Percentiles rank a stretch among this genome's conserved stretches.
phyloP scores from a whole-genome alignment of 1,284 basidiomycete genomes.

The Flammula alnicola region DNA sequence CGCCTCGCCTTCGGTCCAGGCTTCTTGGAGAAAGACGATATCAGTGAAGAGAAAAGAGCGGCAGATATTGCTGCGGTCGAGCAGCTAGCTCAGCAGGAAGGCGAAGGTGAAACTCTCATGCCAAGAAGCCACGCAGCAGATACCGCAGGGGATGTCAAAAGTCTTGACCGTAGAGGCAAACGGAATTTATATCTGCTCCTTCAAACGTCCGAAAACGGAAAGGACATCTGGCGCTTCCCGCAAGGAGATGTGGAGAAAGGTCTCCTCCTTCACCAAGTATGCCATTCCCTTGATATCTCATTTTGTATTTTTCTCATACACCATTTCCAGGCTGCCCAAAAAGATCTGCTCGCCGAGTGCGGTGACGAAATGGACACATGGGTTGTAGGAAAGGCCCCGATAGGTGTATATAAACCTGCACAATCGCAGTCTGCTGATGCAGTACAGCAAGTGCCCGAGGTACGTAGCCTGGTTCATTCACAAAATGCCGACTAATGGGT shows the following conservation, averaged over 20 bases:
- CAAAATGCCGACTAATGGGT: too few species aligned
- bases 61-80: slow-evolving; percentile 56
- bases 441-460: slow-evolving; percentile 39
- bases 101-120: slow-evolving; percentile 64
- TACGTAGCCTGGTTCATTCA: slow-evolving; percentile 28
- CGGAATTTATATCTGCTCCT: slow-evolving; percentile 88
- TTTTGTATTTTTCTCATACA: slow-evolving; percentile 6
- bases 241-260: slow-evolving; percentile 64
- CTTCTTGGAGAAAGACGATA: slow-evolving; percentile 49
- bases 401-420: slow-evolving; percentile 66
- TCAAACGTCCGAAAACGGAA: slow-evolving; percentile 54
- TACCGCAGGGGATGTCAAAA: slow-evolving; percentile 62
- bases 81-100: slow-evolving; percentile 70
- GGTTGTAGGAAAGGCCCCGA: slow-evolving; percentile 77
- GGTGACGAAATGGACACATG: slow-evolving; percentile 82
- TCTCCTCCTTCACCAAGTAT: slow-evolving; percentile 74
- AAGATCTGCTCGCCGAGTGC: slow-evolving; percentile 68
- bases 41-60: slow-evolving; percentile 45
- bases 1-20: slow-evolving; percentile 69
- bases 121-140: slow-evolving; percentile 70
- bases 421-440: slow-evolving; percentile 27
- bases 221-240: slow-evolving; percentile 81
- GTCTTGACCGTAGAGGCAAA: slow-evolving; percentile 81
- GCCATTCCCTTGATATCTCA: not conserved
- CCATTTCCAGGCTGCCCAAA: slow-evolving; percentile 62